These are phyloP conservation scores for Colletotrichum karsti DNA, from an alignment of 2,329 filamentous ascomycete species.

Conservation along the genomic window DNA sequence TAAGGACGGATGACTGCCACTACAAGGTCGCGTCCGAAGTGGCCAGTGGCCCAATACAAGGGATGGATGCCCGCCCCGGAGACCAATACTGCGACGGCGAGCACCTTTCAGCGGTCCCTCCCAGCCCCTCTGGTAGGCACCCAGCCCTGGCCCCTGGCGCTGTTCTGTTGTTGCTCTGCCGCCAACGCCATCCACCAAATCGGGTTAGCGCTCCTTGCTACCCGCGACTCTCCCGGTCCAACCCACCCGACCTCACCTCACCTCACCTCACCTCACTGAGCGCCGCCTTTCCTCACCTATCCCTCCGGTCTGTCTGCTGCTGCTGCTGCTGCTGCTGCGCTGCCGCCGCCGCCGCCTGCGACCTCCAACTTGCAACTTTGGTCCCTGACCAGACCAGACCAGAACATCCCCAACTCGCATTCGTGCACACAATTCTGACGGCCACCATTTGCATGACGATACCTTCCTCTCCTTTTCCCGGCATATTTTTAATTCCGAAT, in stretches of 20 bases:
- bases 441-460: background rate
- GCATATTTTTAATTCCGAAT: background rate
- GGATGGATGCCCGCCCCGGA: too few relatives aligned
- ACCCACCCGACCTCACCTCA: background rate
- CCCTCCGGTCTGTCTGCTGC: background rate
- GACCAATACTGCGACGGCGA: too few relatives aligned
- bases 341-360: background rate
- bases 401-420: background rate
- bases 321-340: background rate
- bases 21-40: background rate
- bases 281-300: background rate
- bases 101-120: background rate
- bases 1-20: background rate
- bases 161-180: slow-evolving; percentile 22
- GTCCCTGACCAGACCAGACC: background rate
- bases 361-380: background rate
- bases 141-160: background rate
- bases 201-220: slow-evolving; percentile 4
- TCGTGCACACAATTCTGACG: background rate
- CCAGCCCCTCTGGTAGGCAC: background rate
- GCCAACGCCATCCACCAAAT: slow-evolving; percentile 7
- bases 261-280: background rate
- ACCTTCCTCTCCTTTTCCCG: background rate
- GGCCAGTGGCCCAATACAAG: background rate
- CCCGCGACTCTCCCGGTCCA: slow-evolving; percentile 15